Percentiles rank a stretch among this genome's conserved stretches.
These are phyloP conservation scores for Cardamine occulta DNA, from an alignment of 345 rosid genomes.

Conservation along the genomic window DNA sequence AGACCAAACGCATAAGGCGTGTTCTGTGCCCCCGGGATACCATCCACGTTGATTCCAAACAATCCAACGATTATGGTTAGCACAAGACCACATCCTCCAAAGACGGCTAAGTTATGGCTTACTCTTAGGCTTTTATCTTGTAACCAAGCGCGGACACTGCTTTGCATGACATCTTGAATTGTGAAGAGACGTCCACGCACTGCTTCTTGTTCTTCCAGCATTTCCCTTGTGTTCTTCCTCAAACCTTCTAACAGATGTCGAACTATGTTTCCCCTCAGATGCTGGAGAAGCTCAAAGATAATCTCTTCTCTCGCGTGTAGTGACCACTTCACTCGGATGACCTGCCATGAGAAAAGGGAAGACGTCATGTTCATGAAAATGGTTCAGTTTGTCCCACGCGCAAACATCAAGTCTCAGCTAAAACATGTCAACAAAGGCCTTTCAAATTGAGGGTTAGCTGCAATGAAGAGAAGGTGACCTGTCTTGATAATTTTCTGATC, in stretches of 20 bases:
- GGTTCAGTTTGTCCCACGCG: background rate
- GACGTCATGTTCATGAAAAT: background rate
- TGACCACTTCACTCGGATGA: slow-evolving; percentile 97
- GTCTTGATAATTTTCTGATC: slow-evolving; percentile 81
- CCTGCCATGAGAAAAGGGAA: slow-evolving; percentile 48
- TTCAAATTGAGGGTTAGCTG: slow-evolving; percentile 4
- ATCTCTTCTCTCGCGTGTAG: slow-evolving; percentile 99
- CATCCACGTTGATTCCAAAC: slow-evolving; percentile 98
- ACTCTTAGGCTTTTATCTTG: slow-evolving; percentile 75
- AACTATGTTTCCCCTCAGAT: slow-evolving; percentile 65
- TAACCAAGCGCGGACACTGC: slow-evolving; percentile 98
- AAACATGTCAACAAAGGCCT: background rate
- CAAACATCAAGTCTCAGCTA: background rate
- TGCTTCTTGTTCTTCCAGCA: slow-evolving; percentile 98
- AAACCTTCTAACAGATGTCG: slow-evolving; percentile 62
- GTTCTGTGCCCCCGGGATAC: slow-evolving; percentile 76
- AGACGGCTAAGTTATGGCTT: slow-evolving; percentile 87
- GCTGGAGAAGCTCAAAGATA: slow-evolving; percentile 86
- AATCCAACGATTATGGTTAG: slow-evolving; percentile 78
- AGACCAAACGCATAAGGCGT: slow-evolving; percentile 91
- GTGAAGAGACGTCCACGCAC: slow-evolving; percentile 96
- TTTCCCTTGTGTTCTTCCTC: slow-evolving; percentile 78
- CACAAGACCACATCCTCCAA: slow-evolving; percentile 93
- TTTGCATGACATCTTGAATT: slow-evolving; percentile 97
- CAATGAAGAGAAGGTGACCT: slow-evolving; percentile 44